Evolutionary conservation across 768 basidiomycete genomes (phyloP).

Genomic region (Phallus indusiatus): DNA sequence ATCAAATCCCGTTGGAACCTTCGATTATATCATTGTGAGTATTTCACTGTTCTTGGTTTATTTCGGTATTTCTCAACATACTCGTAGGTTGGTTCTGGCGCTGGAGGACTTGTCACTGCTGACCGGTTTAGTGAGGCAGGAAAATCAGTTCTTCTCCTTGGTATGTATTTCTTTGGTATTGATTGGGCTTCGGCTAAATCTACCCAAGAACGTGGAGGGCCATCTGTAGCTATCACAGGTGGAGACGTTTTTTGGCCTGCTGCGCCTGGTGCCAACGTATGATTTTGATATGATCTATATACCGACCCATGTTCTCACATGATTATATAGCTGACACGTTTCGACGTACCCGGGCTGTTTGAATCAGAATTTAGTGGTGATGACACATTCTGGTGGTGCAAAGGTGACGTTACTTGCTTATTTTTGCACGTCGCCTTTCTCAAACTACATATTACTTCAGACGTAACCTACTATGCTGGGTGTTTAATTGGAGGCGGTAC

Average conservation of each 20-base stretch:
- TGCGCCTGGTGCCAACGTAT: slow-evolving; percentile 19
- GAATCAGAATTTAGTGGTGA: slow-evolving; percentile 55
- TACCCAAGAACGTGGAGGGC: slow-evolving; percentile 47
- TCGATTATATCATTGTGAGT: slow-evolving; percentile 26
- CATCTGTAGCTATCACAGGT: slow-evolving; percentile 48
- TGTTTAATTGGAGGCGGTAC: slow-evolving; percentile 57
- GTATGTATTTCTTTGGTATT: background rate
- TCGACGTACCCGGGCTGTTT: slow-evolving; percentile 56
- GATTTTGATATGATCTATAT: background rate
- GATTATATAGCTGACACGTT: slow-evolving; percentile 43
- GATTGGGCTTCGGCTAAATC: background rate
- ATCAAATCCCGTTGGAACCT: slow-evolving; percentile 15
- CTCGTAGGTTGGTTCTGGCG: slow-evolving; percentile 38
- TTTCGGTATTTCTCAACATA: background rate
- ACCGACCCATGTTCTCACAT: background rate
- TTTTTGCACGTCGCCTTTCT: background rate
- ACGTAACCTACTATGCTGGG: slow-evolving; percentile 53
- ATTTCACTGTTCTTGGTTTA: background rate
- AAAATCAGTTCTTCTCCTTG: slow-evolving; percentile 50
- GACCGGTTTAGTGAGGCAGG: slow-evolving; percentile 52
- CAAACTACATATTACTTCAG: slow-evolving; percentile 18
- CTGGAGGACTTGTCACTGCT: slow-evolving; percentile 49
- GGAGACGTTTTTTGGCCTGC: slow-evolving; percentile 34
- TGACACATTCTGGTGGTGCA: slow-evolving; percentile 56
- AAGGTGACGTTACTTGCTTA: slow-evolving; percentile 26